These are phyloP conservation scores for Pleodorina starrii DNA, from an alignment of 139 green algal genomes.

Conservation along the genomic window DNA sequence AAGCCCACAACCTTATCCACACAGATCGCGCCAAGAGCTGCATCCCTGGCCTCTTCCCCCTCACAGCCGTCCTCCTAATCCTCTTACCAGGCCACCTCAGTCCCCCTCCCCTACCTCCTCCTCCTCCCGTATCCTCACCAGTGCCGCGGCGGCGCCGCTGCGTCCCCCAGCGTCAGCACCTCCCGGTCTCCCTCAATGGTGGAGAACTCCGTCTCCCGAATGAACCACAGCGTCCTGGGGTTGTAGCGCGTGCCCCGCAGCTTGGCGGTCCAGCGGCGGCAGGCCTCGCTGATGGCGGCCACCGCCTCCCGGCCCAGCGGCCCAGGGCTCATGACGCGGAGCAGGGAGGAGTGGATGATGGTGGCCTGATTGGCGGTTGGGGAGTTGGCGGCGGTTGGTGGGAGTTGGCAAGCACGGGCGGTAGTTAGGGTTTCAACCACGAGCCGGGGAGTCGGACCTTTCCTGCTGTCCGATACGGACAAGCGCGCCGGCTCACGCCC, in stretches of 20 bases:
- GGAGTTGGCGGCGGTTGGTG: too few relatives aligned
- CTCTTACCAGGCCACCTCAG: too few relatives aligned
- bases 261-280: constrained; percentile 17
- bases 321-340: constrained; percentile 36
- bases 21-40: too few relatives aligned
- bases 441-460: too few relatives aligned
- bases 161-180: constrained; percentile 34
- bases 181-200: constrained; percentile 44
- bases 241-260: constrained; percentile 19
- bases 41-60: too few relatives aligned
- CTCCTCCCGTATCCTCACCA: background rate
- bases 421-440: too few relatives aligned
- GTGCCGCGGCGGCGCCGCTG: background rate
- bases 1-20: too few relatives aligned
- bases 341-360: constrained; percentile 58
- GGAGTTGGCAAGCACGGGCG: too few relatives aligned
- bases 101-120: too few relatives aligned
- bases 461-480: too few relatives aligned
- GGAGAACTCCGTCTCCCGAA: constrained; percentile 43
- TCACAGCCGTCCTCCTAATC: too few relatives aligned
- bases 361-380: constrained; percentile 3
- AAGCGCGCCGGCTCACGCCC: too few relatives aligned
- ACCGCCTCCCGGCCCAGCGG: constrained; percentile 21
- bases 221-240: constrained; percentile 32
- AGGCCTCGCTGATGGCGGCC: background rate